Conservation (phyloP, 1,284 basidiomycete species). For the Tilletia setariae region DNA sequence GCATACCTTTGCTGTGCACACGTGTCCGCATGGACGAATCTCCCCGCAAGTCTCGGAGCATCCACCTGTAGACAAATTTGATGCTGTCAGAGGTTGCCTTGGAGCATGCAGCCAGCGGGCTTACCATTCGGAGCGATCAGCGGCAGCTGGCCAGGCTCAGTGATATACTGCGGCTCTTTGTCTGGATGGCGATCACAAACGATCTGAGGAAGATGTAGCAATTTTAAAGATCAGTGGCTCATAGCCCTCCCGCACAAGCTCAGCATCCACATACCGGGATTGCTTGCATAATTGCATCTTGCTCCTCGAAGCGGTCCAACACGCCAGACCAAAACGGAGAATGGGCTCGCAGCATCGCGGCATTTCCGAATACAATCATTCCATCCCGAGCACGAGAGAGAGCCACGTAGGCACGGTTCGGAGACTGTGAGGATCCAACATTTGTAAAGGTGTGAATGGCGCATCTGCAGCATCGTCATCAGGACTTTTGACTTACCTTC, state of each 20-base stretch:
- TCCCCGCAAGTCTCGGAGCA: constrained; percentile 64
- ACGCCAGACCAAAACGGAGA: constrained; percentile 65
- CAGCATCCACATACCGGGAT: constrained; percentile 56
- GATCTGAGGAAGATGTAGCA: constrained; percentile 39
- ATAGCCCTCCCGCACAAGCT: background rate
- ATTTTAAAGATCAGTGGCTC: background rate
- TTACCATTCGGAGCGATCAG: constrained; percentile 61
- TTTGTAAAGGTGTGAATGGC: background rate
- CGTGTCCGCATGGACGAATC: constrained; percentile 68
- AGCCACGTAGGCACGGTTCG: constrained; percentile 61
- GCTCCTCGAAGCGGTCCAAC: constrained; percentile 61
- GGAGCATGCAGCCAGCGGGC: background rate
- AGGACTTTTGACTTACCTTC: constrained; percentile 57
- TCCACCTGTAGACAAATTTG: constrained; percentile 58
- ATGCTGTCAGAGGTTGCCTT: background rate
- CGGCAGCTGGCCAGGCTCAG: constrained; percentile 62
- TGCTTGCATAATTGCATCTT: constrained; percentile 60
- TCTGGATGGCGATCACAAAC: constrained; percentile 64
- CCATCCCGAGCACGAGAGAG: constrained; percentile 71
- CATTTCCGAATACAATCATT: constrained; percentile 69
- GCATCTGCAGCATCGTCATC: no score
- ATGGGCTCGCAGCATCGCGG: constrained; percentile 47
- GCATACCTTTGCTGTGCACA: constrained; percentile 65
- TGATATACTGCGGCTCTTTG: constrained; percentile 54
- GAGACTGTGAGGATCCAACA: constrained; percentile 23